Conservation (phyloP, 345 rosid species). For the Aquilaria yunnanensis region DNA sequence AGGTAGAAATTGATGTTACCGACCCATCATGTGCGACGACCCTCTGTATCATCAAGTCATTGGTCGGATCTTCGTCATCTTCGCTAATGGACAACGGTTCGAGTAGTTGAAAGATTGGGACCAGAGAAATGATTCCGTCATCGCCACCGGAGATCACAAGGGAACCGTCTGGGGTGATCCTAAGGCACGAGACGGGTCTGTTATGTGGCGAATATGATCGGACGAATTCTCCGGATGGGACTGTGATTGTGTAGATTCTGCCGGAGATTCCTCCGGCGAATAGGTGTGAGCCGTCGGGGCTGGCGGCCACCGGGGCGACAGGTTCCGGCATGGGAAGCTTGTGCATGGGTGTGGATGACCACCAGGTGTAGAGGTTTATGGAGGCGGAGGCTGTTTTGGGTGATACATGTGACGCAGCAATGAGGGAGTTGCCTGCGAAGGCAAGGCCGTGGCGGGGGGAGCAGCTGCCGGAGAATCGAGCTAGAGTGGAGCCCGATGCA, state of each 20-base stretch:
- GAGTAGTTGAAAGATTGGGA: constrained; percentile 30
- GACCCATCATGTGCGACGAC: constrained; percentile 36
- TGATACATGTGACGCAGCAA: constrained; percentile 43
- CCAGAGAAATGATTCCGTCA: constrained; percentile 27
- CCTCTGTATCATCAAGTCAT: constrained; percentile 6
- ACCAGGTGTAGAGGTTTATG: constrained; percentile 40
- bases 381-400: constrained; percentile 28
- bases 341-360: constrained; percentile 34
- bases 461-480: constrained; percentile 32
- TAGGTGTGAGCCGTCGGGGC: constrained; percentile 26
- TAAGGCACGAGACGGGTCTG: constrained; percentile 36
- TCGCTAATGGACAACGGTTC: not conserved
- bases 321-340: constrained; percentile 42
- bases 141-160: constrained; percentile 40
- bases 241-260: constrained; percentile 15
- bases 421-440: constrained; percentile 23
- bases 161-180: constrained; percentile 27
- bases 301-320: constrained; percentile 33
- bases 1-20: constrained; percentile 21
- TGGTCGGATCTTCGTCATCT: not conserved
- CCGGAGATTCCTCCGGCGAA: constrained; percentile 48
- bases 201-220: constrained; percentile 28
- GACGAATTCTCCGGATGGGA: constrained; percentile 32
- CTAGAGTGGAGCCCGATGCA: constrained; percentile 22
- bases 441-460: constrained; percentile 40